These are phyloP conservation scores for Scutellaria galericulata DNA, from an alignment of 257 asterid species.

Conservation along the genomic window DNA sequence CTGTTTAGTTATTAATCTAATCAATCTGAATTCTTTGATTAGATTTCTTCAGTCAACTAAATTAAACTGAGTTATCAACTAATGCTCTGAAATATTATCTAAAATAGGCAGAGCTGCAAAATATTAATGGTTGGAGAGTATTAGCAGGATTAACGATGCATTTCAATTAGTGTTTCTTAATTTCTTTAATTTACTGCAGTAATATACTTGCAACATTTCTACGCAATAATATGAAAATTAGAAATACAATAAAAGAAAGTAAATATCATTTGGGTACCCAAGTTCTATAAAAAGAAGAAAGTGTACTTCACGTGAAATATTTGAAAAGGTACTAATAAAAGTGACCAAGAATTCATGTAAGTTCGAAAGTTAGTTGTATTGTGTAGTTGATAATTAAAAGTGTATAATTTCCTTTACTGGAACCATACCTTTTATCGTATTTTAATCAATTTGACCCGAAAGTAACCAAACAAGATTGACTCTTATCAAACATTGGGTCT, in stretches of 20 bases:
- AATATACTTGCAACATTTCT: background rate
- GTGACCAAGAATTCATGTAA: background rate
- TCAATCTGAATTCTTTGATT: background rate
- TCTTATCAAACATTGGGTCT: no score
- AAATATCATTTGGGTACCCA: background rate
- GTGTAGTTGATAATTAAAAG: background rate
- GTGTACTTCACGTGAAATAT: background rate
- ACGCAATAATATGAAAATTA: background rate
- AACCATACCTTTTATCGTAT: no score
- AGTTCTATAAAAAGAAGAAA: background rate
- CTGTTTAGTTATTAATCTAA: no score
- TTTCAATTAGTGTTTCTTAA: no score
- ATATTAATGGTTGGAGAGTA: no score
- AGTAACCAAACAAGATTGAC: no score
- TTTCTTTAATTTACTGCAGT: no score
- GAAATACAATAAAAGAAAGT: background rate
- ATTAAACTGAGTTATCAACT: background rate
- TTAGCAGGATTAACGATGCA: no score
- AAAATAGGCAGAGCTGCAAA: constrained; percentile 17
- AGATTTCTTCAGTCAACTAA: background rate
- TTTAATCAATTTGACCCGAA: no score
- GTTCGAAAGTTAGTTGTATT: background rate
- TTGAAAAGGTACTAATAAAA: background rate
- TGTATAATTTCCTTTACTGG: no score
- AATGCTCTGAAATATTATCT: background rate